Conservation (phyloP, 768 basidiomycete genomes). For the Amylocystis lapponica region DNA sequence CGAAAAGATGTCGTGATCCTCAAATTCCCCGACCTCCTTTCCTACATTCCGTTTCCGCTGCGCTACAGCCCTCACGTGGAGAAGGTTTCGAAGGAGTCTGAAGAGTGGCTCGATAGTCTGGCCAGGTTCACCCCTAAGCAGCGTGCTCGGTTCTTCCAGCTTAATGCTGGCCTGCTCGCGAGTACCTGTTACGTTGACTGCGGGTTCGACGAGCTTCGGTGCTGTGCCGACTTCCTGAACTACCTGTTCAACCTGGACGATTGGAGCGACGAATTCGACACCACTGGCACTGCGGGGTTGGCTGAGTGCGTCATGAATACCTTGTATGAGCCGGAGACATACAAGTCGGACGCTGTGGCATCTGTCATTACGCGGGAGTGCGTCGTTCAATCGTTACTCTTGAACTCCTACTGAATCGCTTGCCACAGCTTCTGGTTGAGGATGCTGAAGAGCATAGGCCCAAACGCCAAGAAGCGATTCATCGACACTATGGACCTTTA, state of each 20-base stretch:
- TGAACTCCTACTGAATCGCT: background rate
- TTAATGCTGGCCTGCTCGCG: conserved; percentile 63
- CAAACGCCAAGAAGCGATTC: conserved; percentile 31
- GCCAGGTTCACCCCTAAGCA: conserved; percentile 28
- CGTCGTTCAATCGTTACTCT: background rate
- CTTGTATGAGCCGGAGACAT: conserved; percentile 21
- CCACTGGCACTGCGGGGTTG: conserved; percentile 13
- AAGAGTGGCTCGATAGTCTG: conserved; percentile 28
- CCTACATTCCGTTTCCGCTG: conserved; percentile 34
- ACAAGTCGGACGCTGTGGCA: conserved; percentile 21
- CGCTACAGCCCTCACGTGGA: conserved; percentile 27
- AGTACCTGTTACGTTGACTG: conserved; percentile 58
- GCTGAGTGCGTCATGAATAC: conserved; percentile 26
- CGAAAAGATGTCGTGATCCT: conserved; percentile 15
- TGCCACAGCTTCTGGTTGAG: conserved; percentile 28
- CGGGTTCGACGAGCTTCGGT: conserved; percentile 50
- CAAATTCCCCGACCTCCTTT: conserved; percentile 37
- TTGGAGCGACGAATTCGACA: conserved; percentile 33
- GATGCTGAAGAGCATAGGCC: conserved; percentile 32
- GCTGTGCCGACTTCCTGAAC: conserved; percentile 63
- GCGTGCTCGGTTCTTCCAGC: conserved; percentile 38
- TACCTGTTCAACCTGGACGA: conserved; percentile 40
- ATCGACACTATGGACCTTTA: conserved; percentile 25
- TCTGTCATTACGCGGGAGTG: conserved; percentile 13
- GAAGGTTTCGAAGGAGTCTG: conserved; percentile 32